Conservation (phyloP, 2,329 filamentous ascomycete genomes). For the Phyllosticta citrichinensis region DNA sequence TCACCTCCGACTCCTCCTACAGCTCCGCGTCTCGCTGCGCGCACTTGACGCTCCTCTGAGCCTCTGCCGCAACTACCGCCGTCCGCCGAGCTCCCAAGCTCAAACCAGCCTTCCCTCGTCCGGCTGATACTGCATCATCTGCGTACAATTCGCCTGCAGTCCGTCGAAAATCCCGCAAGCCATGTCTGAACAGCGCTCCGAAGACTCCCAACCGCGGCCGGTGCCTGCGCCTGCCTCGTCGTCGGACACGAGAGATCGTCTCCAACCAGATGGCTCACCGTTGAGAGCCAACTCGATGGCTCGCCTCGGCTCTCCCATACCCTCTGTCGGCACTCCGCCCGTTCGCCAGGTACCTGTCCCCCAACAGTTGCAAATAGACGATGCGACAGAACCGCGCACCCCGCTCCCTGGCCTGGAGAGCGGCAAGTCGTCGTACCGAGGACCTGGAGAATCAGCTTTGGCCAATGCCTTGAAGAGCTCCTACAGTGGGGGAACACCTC, state of each 20-base stretch:
- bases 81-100: background rate
- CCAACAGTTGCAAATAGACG: slow-evolving; percentile 30
- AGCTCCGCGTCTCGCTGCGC: background rate
- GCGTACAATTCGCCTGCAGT: background rate
- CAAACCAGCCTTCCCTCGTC: background rate
- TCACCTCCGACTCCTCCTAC: background rate
- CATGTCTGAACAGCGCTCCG: slow-evolving; percentile 4
- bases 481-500: slow-evolving; percentile 54
- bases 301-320: slow-evolving; percentile 46
- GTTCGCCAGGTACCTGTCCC: slow-evolving; percentile 42
- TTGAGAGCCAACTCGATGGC: slow-evolving; percentile 44
- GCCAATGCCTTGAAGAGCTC: slow-evolving; percentile 77
- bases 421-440: slow-evolving; percentile 50
- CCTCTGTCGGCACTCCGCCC: slow-evolving; percentile 40
- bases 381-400: slow-evolving; percentile 35
- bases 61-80: background rate
- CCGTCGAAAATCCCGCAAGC: slow-evolving; percentile 2
- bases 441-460: slow-evolving; percentile 77
- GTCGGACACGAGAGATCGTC: slow-evolving; percentile 17
- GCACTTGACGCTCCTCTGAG: background rate
- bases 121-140: background rate
- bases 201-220: slow-evolving; percentile 16
- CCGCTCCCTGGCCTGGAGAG: slow-evolving; percentile 53
- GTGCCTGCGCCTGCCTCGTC: slow-evolving; percentile 21
- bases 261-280: slow-evolving; percentile 29